Percentiles rank a stretch among this genome's conserved stretches.
Conservation (phyloP, 495 filamentous ascomycete genomes). For the Saxispiralis lemnorum region DNA sequence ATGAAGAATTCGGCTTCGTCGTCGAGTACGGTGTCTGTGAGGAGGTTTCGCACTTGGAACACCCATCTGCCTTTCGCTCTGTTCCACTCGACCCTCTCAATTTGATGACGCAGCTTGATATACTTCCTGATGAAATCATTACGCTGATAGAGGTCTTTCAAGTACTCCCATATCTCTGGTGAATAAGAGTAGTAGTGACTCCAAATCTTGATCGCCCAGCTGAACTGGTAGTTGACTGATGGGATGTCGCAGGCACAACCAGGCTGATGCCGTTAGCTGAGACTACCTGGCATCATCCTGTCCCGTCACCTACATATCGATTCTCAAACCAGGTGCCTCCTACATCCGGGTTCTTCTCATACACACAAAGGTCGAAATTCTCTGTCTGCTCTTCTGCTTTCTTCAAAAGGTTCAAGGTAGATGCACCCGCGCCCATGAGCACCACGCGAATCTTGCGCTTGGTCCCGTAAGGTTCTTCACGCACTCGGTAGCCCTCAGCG, state of each 20-base stretch:
- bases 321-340: conserved; percentile 30
- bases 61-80: conserved; percentile 19
- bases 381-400: conserved; percentile 23
- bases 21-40: conserved; percentile 18
- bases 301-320: conserved; percentile 11
- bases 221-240: conserved; percentile 24
- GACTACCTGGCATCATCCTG: no score
- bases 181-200: conserved; percentile 25
- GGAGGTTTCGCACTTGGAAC: conserved; percentile 19
- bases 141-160: conserved; percentile 27
- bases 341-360: conserved; percentile 31
- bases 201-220: conserved; percentile 29
- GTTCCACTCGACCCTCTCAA: conserved; percentile 22
- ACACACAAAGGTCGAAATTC: conserved; percentile 25
- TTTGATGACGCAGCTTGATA: conserved; percentile 21
- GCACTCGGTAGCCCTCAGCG: conserved; percentile 24
- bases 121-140: conserved; percentile 26
- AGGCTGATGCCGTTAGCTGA: conserved; percentile 1
- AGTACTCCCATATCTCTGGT: conserved; percentile 27
- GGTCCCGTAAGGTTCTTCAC: conserved; percentile 24
- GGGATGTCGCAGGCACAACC: conserved; percentile 28
- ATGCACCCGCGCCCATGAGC: conserved; percentile 28
- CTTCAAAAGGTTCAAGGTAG: conserved; percentile 26
- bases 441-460: conserved; percentile 24
- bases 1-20: conserved; percentile 25